phyloP scores from a whole-genome alignment of 768 basidiomycete genomes.

The Leccinum truebloodii region DNA sequence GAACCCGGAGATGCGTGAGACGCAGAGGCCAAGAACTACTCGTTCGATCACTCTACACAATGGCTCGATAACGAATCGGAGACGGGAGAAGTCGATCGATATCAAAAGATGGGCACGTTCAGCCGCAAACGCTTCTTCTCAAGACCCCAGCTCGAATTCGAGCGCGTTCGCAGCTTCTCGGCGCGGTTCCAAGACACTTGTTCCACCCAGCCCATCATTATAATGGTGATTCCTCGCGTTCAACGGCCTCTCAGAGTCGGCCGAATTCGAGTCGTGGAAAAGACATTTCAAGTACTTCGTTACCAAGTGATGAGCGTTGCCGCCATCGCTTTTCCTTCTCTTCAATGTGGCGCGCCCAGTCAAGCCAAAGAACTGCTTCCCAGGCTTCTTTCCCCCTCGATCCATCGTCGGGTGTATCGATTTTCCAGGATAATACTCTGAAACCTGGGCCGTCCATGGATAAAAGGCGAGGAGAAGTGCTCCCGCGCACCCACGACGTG shows the following conservation, averaged over 20 bases:
- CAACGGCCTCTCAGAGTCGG: conserved; percentile 27
- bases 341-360: conserved; percentile 28
- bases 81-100: conserved; percentile 35
- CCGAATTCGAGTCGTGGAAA: conserved; percentile 26
- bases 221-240: conserved; percentile 15
- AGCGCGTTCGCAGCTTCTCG: conserved; percentile 12
- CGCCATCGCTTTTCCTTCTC: conserved; percentile 35
- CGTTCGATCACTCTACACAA: conserved; percentile 23
- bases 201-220: conserved; percentile 16
- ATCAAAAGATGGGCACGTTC: conserved; percentile 31
- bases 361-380: conserved; percentile 25
- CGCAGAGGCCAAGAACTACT: conserved; percentile 26
- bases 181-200: conserved; percentile 35
- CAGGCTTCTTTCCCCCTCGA: conserved; percentile 33
- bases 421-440: conserved; percentile 24
- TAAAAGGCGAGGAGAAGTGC: conserved; percentile 39
- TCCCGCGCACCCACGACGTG: no score
- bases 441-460: conserved; percentile 22
- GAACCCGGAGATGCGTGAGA: conserved; percentile 23
- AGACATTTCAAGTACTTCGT: conserved; percentile 20
- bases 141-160: conserved; percentile 16
- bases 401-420: conserved; percentile 35
- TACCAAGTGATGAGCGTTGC: conserved; percentile 23
- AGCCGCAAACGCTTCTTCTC: conserved; percentile 24
- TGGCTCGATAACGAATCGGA: conserved; percentile 24